phyloP scores from a whole-genome alignment of 2,329 filamentous ascomycete genomes.

The Phialemoniopsis sp. region DNA sequence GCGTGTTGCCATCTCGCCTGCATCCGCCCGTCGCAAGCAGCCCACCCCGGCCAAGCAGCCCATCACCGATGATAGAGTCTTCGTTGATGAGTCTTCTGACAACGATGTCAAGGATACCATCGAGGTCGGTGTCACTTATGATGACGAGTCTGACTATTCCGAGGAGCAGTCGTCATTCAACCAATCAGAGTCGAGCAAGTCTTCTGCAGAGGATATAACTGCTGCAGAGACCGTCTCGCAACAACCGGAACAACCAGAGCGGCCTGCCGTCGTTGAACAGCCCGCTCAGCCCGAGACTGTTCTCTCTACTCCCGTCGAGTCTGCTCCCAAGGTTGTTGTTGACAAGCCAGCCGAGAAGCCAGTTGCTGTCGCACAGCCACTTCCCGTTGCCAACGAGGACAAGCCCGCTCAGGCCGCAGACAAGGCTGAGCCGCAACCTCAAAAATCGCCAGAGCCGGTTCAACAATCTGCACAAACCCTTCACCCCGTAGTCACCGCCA shows the following conservation, averaged over 20 bases:
- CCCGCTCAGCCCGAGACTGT: too few species aligned
- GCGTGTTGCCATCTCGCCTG: conserved; percentile 26
- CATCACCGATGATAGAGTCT: conserved; percentile 21
- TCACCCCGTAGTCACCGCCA: too few species aligned
- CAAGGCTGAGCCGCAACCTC: too few species aligned
- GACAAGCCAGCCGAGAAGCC: background rate
- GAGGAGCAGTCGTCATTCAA: conserved; percentile 19
- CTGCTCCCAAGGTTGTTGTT: background rate
- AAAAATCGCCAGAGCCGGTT: too few species aligned
- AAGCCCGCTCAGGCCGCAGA: too few species aligned
- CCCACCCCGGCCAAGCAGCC: conserved; percentile 25
- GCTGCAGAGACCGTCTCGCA: too few species aligned
- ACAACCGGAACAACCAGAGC: background rate
- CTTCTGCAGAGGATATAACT: too few species aligned
- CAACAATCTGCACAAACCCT: too few species aligned
- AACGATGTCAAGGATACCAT: conserved; percentile 54
- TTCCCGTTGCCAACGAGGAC: too few species aligned
- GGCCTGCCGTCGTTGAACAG: background rate
- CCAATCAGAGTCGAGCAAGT: conserved; percentile 5
- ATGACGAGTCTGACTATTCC: conserved; percentile 20
- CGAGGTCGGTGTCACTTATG: conserved; percentile 44
- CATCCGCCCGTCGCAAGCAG: conserved; percentile 32
- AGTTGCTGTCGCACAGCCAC: too few species aligned
- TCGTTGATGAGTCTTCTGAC: conserved; percentile 25
- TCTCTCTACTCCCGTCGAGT: too few species aligned